phyloP scores from a whole-genome alignment of 179 eudicot species.

The Beta lomatogona region DNA sequence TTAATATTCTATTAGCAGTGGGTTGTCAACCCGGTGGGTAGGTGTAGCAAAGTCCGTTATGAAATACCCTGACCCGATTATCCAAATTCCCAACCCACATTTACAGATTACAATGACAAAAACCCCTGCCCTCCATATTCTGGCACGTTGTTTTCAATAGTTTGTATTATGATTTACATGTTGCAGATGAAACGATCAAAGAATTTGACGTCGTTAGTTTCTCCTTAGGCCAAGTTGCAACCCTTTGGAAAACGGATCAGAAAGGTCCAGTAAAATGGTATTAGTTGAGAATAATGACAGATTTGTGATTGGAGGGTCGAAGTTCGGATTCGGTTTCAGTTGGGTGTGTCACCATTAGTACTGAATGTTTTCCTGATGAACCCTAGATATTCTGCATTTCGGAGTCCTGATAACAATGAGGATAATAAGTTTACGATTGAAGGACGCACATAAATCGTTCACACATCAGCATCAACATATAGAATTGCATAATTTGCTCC shows the following conservation, averaged over 20 bases:
- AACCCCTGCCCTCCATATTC: slow-evolving; percentile 65
- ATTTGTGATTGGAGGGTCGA: slow-evolving; percentile 21
- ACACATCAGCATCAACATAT: neutral
- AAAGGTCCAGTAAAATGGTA: slow-evolving; percentile 44
- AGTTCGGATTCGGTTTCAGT: slow-evolving; percentile 21
- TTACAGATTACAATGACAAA: slow-evolving; percentile 71
- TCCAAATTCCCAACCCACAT: slow-evolving; percentile 66
- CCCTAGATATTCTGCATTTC: slow-evolving; percentile 39
- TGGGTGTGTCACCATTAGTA: slow-evolving; percentile 32
- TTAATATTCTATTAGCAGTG: too few species aligned
- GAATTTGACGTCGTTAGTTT: slow-evolving; percentile 49
- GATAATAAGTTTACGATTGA: neutral
- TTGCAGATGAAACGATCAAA: slow-evolving; percentile 41
- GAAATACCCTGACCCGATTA: slow-evolving; percentile 73
- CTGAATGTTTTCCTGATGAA: slow-evolving; percentile 26
- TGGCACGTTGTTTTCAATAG: slow-evolving; percentile 64
- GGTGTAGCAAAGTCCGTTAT: slow-evolving; percentile 29
- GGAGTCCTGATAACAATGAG: slow-evolving; percentile 43
- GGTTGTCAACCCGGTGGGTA: too few species aligned
- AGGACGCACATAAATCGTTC: neutral
- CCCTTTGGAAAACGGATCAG: slow-evolving; percentile 55
- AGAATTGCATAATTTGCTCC: neutral
- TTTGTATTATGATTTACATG: slow-evolving; percentile 56
- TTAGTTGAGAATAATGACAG: slow-evolving; percentile 44
- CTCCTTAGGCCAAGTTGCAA: slow-evolving; percentile 91